Evolutionary conservation across 2,329 filamentous ascomycete species (phyloP), one percentile per base, ranked within the genome.

Genomic region (Fusarium musae): DNA sequence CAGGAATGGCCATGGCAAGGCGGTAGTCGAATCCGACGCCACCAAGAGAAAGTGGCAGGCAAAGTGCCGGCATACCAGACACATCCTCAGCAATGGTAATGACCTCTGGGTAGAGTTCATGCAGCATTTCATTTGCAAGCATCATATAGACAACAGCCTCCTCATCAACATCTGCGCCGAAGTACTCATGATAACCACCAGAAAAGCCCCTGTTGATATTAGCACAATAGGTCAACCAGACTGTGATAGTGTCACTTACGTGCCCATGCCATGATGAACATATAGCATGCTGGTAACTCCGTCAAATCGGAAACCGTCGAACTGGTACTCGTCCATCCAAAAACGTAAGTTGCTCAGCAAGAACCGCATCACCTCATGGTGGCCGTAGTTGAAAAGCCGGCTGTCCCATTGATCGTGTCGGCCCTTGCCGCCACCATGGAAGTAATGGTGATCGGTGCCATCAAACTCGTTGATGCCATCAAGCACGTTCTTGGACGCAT

Each of bases 251-350:
- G 52, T 37, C 65, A 84, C 93, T 88, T 86, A 96, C 91, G 95
- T 97, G 86, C 96, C 96, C 83, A 99, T 97, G 52, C 96, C 96
- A 80, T 99, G 96, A 80, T 99, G 96, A 21, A 87, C 85, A 82
- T 99, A 99, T 64, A 99, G 91, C 95, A 99, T 99, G 84, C 95
- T 98, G 3, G 96, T 99, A 59, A 99, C 96, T 74, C 96, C 96
- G 77, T 99, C 96, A 78, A 99, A 99, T 46, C 96, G 91, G 88
- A 98, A 99, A 30, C 96, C 96, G 80, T 99, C 96, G 80, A 99
- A 98, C 44, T 91, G 86, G 79, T 98, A 99, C 83, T 98, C 95
- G 63, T 98, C 96, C 95, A 99, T 98, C 95, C 96, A 99, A 85
- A 97, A 99, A 30, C 96, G 90, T 65, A 99, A 84, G 81, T 99